phyloP scores from a whole-genome alignment of 768 basidiomycete species.

The Agrocybe chaxingu region DNA sequence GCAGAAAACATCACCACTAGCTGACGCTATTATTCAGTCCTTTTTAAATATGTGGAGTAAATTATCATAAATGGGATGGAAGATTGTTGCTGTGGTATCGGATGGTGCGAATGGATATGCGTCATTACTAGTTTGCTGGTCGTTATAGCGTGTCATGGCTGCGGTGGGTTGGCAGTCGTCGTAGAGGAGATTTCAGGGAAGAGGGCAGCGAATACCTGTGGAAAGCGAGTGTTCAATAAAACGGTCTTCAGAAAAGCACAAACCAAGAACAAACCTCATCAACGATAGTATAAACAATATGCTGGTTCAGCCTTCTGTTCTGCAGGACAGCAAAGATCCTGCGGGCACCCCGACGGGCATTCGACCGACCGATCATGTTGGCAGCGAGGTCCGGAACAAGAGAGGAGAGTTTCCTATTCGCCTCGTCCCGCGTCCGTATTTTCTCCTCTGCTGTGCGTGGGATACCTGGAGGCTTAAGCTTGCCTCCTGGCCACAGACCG shows the following conservation, averaged over 20 bases:
- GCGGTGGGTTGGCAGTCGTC: constrained; percentile 2
- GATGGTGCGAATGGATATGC: too few relatives aligned
- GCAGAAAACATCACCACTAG: background rate
- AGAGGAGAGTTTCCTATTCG: constrained; percentile 85
- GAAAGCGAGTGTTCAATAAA: background rate
- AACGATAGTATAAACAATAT: constrained; percentile 81
- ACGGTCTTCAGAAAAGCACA: background rate
- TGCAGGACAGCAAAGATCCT: constrained; percentile 93
- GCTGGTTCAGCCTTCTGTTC: constrained; percentile 92
- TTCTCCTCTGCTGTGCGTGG: constrained; percentile 85
- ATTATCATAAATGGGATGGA: background rate
- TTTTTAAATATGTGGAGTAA: too few relatives aligned
- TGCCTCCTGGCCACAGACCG: constrained; percentile 83
- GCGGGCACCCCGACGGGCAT: constrained; percentile 89
- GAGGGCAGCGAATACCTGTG: constrained; percentile 26
- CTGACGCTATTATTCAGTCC: too few relatives aligned
- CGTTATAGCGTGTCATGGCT: too few relatives aligned
- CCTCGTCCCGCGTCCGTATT: constrained; percentile 75
- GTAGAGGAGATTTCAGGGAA: constrained; percentile 23
- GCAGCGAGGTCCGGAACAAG: constrained; percentile 94
- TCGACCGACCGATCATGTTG: constrained; percentile 97
- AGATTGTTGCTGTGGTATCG: background rate
- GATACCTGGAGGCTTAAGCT: constrained; percentile 51
- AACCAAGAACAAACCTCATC: constrained; percentile 65
- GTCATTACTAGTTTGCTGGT: too few relatives aligned